phyloP scores from a whole-genome alignment of 2,329 filamentous ascomycete genomes.

The Sarocladium kiliense region DNA sequence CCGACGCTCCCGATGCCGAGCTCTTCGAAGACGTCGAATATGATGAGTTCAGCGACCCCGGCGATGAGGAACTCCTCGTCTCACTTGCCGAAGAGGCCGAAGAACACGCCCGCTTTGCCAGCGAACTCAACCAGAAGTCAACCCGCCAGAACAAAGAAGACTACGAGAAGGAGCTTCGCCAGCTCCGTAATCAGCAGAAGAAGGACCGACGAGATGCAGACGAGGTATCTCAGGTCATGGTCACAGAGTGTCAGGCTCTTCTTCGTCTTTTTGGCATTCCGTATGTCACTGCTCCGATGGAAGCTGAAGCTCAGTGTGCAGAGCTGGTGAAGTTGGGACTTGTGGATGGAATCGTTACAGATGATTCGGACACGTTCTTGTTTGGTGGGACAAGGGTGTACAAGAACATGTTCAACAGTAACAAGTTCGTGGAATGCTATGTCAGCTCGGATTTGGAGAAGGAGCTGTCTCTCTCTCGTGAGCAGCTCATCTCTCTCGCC shows the following conservation, averaged over 20 bases:
- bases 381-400: conserved; percentile 96
- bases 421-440: conserved; percentile 97
- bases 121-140: conserved; percentile 73
- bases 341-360: conserved; percentile 96
- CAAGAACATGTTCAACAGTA: conserved; percentile 99
- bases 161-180: conserved; percentile 82
- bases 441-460: conserved; percentile 76
- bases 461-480: conserved; percentile 81
- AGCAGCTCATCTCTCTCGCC: conserved; percentile 82
- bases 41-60: conserved; percentile 75
- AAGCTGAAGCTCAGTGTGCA: conserved; percentile 96
- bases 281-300: conserved; percentile 97
- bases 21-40: conserved; percentile 57
- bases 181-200: conserved; percentile 88
- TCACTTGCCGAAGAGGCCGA: conserved; percentile 87
- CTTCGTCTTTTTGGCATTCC: conserved; percentile 88
- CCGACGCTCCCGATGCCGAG: conserved; percentile 16
- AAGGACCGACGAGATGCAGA: conserved; percentile 94
- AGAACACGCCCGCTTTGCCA: conserved; percentile 90
- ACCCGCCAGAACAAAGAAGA: conserved; percentile 65
- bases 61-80: conserved; percentile 83
- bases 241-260: conserved; percentile 88
- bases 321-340: conserved; percentile 81
- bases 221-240: conserved; percentile 94
- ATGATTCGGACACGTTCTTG: conserved; percentile 93